Percentiles rank a stretch among this genome's conserved stretches.
phyloP scores from a whole-genome alignment of 768 basidiomycete species.

The Lentinula raphanica region DNA sequence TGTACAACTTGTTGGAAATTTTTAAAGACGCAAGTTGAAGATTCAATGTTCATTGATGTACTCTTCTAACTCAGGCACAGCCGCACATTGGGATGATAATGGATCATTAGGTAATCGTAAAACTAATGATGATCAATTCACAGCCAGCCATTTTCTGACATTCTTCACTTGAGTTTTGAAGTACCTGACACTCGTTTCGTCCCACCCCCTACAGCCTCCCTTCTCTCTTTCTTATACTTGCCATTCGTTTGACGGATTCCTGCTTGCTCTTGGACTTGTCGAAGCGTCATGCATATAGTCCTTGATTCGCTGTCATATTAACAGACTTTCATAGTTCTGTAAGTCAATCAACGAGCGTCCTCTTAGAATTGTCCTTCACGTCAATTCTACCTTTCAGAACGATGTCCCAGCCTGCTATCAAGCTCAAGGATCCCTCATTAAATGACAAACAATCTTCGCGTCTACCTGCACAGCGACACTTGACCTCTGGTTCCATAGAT shows the following conservation, averaged over 20 bases:
- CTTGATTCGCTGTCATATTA: neutral
- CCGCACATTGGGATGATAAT: neutral
- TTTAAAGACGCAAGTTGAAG: neutral
- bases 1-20: slow-evolving; percentile 1
- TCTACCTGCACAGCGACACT: slow-evolving; percentile 22
- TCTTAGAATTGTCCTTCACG: neutral
- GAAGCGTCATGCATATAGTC: neutral
- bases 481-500: slow-evolving; percentile 34
- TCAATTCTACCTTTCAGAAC: neutral
- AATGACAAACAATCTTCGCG: slow-evolving; percentile 7
- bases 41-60: neutral
- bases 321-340: neutral
- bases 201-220: neutral
- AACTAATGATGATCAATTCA: neutral
- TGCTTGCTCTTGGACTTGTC: neutral
- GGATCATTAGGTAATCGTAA: neutral
- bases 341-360: neutral
- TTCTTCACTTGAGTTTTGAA: neutral
- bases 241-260: neutral
- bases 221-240: neutral
- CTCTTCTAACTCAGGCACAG: neutral
- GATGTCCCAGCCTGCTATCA: slow-evolving; percentile 2
- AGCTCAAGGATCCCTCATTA: neutral
- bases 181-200: neutral
- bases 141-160: neutral